A percentile compares a stretch with the other conserved stretches of the same genome.
Conservation (phyloP, 2,329 filamentous ascomycete species). For the Drechslerella stenobrocha region DNA sequence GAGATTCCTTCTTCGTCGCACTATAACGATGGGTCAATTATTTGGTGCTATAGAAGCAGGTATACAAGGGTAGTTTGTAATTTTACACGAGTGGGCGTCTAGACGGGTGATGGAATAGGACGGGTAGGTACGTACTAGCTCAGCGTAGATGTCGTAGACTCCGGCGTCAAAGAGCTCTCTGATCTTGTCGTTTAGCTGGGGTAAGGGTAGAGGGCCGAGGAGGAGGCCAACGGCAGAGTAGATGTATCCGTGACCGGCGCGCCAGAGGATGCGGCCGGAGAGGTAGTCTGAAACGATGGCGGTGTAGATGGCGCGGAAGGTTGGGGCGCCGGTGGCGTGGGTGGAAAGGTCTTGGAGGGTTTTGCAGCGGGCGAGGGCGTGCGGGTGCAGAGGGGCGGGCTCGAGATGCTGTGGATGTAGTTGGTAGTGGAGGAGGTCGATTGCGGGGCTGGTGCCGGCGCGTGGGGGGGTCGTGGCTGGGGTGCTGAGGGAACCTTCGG, state of each 20-base stretch:
- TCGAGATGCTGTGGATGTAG: neutral
- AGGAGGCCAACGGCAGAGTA: conserved; percentile 11
- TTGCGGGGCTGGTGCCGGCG: neutral
- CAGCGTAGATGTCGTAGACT: conserved; percentile 13
- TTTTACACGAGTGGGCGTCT: too few species aligned
- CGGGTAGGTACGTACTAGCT: conserved; percentile 15
- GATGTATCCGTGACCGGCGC: conserved; percentile 17
- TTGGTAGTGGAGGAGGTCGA: too few species aligned
- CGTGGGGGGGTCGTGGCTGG: neutral
- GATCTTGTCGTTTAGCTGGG: conserved; percentile 3
- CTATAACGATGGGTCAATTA: neutral
- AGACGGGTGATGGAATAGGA: too few species aligned
- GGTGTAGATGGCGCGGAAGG: conserved; percentile 16
- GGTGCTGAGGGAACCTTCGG: too few species aligned
- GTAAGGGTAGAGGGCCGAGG: conserved; percentile 3
- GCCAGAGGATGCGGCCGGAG: conserved; percentile 26
- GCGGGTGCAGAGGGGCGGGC: neutral
- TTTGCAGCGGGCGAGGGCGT: conserved; percentile 18
- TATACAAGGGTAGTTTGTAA: too few species aligned
- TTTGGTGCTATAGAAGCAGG: too few species aligned
- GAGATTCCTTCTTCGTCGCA: neutral
- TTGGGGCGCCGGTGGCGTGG: conserved; percentile 6
- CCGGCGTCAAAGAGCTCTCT: neutral
- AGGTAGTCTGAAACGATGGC: conserved; percentile 29
- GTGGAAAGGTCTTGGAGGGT: conserved; percentile 14